Evolutionary conservation across 192 early-diverging fungal genomes (phyloP), one percentile per base, ranked within the genome.

Genomic region (Umbelopsis vinacea): DNA sequence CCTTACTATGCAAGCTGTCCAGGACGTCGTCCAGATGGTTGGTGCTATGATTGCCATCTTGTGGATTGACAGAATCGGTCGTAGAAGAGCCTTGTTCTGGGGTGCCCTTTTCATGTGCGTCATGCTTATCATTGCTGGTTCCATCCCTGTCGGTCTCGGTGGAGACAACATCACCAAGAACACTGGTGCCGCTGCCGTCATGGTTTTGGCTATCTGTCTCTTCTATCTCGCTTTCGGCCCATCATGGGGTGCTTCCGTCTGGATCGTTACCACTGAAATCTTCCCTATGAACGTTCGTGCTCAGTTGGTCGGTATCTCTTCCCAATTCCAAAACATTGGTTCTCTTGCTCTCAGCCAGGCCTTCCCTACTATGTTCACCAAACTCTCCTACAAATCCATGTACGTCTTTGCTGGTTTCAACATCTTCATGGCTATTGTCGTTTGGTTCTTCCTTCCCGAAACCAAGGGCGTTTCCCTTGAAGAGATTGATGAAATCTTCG

Each of bases 181-280:
- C 24, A 67, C 37, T 9, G 82, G 66, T 2, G 69, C 79, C 1
- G 81, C 78, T 21, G 80, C 77, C 23, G 40, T 81, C 70, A 71
- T 79, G 52, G 83, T 89, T 7, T 77, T 88, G 23, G 81, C 79
- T 72, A 81, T 90, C 21, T 91, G 87, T 69, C 38, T 90, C 35
- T 93, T 91, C 78, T 84, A 91, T 19, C 74, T 79, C 48, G 83
- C 81, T 23, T 94, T 93, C 60, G 90, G 89, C 19, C 80, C 76
- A 67, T 89, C 92, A 14, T 94, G 92, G 92, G 92, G 92, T 11
- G 91, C 92, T n/a, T 85, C 90, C 12, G 89, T 85, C 21, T 94
- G 91, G 92, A 84, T 91, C 60, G 89, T 90, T 68, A 85, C 91
- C 33, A 79, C 86, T 21, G 92, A 94, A 75, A 90, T 94, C 66